Evolutionary conservation across 441 rosid species (phyloP).

Genomic region (Pelargonium fulgidum): DNA sequence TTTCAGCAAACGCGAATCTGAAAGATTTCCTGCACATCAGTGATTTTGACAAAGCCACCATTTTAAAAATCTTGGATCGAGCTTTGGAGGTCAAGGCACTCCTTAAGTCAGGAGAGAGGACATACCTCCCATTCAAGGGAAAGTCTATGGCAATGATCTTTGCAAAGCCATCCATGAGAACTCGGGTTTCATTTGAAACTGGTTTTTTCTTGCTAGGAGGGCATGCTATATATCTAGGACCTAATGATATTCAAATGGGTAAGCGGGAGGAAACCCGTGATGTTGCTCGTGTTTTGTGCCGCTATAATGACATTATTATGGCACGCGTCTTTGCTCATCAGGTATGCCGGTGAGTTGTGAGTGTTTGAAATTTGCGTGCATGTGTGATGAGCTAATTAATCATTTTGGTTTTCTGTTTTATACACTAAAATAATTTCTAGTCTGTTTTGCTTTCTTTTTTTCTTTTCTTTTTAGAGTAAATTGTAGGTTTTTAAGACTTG

Average conservation of each 20-base stretch:
- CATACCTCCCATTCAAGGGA: slow-evolving; percentile 81
- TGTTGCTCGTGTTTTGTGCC: slow-evolving; percentile 82
- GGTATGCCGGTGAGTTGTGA: slow-evolving; percentile 75
- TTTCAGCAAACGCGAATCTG: slow-evolving; percentile 40
- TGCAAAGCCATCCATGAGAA: slow-evolving; percentile 96
- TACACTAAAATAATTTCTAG: background rate
- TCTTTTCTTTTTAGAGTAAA: background rate
- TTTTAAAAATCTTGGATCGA: slow-evolving; percentile 59
- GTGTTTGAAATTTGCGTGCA: slow-evolving; percentile 9
- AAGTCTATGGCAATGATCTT: slow-evolving; percentile 96
- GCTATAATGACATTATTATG: slow-evolving; percentile 91
- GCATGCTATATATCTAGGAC: slow-evolving; percentile 87
- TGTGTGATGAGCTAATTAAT: background rate
- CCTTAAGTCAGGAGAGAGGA: slow-evolving; percentile 72
- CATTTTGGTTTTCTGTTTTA: background rate
- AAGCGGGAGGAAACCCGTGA: slow-evolving; percentile 93
- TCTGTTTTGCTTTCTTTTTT: background rate
- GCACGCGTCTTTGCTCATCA: slow-evolving; percentile 98
- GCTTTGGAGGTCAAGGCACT: slow-evolving; percentile 78
- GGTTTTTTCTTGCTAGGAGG: slow-evolving; percentile 95
- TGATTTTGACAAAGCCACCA: slow-evolving; percentile 83
- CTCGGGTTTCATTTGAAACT: slow-evolving; percentile 90
- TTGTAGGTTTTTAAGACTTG: background rate
- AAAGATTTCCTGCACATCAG: slow-evolving; percentile 74
- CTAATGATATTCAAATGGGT: slow-evolving; percentile 95